Evolutionary conservation across 1,284 basidiomycete genomes (phyloP), one percentile per base, ranked within the genome.

Genomic region (Cryptococcus deneoformans): DNA sequence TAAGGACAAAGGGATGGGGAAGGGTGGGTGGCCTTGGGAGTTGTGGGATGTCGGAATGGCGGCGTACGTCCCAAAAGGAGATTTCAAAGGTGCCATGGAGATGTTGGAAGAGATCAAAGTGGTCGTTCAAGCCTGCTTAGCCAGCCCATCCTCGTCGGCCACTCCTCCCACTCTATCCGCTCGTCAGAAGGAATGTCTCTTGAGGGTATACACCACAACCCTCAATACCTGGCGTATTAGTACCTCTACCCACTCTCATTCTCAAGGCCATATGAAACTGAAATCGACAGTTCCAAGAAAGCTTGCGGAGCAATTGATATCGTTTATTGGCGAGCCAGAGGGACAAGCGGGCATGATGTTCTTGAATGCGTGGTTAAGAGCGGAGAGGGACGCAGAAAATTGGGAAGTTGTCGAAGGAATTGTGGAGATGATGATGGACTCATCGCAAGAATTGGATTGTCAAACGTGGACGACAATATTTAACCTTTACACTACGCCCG

Each of bases 311-410:
- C 62, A 68, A 12, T 42, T 69, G 16, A 36, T 55, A 1, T 40
- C 46, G 3, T 29, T 67, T 3, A 20, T 68, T 7, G 58, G 56
- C 5, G 57, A 53, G 5, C 29, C 29, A 29, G 29, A 29, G 16
- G 48, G 38, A 14, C 20, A 16, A 14, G 24, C 36, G 5, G 36
- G 38, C 53, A 24, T 54, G 7, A 42, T 38, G 10, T 70, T 70
- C 47, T 24, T 66, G 24, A 66, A 57, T 29, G 52, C 53, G 4
- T 70, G 69, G 69, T 54, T 68, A 52, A 62, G 57, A 20, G 65
- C 67, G 14, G 69, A 70, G 47, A 44, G 53, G 39, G 16, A 54
- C 8, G 54, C 58, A 6, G 51, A 50, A 10, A 60, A 67, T 50
- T 48, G 54, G 14, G 52, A 54, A 6, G 35, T 20, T n/a, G 55